Base-by-base conservation (phyloP, 257 asterid genomes). In the Apocynum venetum region DNA sequence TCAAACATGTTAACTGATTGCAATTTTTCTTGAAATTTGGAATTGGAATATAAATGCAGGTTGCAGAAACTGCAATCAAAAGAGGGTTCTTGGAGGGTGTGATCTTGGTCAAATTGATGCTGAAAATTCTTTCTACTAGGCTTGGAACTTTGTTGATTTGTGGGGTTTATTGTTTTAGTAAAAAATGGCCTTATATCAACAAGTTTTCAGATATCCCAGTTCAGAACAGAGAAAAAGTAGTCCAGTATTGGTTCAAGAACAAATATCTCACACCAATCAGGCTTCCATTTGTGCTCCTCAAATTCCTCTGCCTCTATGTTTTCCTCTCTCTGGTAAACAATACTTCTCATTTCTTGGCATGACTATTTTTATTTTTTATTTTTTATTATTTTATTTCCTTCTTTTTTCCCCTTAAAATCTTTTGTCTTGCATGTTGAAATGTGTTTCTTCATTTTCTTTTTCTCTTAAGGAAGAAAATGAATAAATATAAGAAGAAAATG, bases 261-360 rank as follows among this genome's bases (percentile, higher is more conserved):
- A 84, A 89, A 77, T 72, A 85, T 51, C 49, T 93, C 4, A 91
- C 96, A 5, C 97, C 97, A 9, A 10, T 93, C 40, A 89, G 98
- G 89, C 88, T 93, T 72, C 89, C 88, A 25, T 93, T 93, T 80
- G 89, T 93, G 17, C 85, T 90, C 61, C 77, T 91, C 87, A 93
- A 91, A 78, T 83, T 93, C 87, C 59, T 93, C 87, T 82, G 88
- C 44, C 83, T 88, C 6, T 89, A 82, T 64, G 86, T 78, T 55
- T 89, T 91, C 91, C 91, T 88, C 90, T 80, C 91, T 19, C 91
- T 71, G 97, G 97, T 91, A 88, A 65, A 36, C 9, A 31, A 17
- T 64, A 14, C 36, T 57, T 3, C 31, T 46, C 52, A 17, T 65
- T 12, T 9, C 2, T 65, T 36, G 19, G n/a, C 49, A 13, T 48